Evolutionary conservation across 2,329 filamentous ascomycete genomes (phyloP).

Genomic region (Tolypocladium tropicale): DNA sequence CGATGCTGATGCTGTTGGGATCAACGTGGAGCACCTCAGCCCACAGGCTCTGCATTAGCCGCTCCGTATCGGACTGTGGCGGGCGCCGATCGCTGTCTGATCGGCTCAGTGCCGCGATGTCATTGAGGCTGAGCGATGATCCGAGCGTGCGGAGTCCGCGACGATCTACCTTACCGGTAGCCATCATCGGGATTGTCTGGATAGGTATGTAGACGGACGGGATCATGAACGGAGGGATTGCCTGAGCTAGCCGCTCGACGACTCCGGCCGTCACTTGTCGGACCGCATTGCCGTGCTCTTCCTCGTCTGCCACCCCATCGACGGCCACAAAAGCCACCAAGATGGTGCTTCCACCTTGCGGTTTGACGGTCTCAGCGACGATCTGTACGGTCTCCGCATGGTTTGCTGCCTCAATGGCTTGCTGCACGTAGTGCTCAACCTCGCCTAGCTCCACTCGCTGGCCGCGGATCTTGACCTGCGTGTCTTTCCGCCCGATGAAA

Average conservation of each 20-base stretch:
- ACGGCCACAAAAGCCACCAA: neutral
- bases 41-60: constrained; percentile 20
- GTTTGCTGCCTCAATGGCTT: neutral
- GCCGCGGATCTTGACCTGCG: constrained; percentile 46
- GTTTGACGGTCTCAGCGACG: constrained; percentile 1
- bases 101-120: constrained; percentile 2
- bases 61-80: constrained; percentile 6
- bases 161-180: constrained; percentile 4
- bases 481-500: constrained; percentile 40
- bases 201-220: constrained; percentile 4
- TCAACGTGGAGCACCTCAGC: constrained; percentile 26
- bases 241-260: neutral
- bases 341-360: neutral
- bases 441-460: constrained; percentile 36
- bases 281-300: neutral
- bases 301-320: neutral
- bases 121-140: neutral
- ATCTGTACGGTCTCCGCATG: neutral
- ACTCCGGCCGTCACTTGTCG: neutral
- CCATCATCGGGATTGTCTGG: constrained; percentile 1
- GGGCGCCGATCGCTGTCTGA: constrained; percentile 3
- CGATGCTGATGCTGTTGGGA: constrained; percentile 15
- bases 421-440: constrained; percentile 8
- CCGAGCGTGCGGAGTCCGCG: neutral
- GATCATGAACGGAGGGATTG: constrained; percentile 5